A percentile compares a stretch with the other conserved stretches of the same genome.
Evolutionary conservation across 768 basidiomycete species (phyloP).

Genomic region (Cystoderma amianthinum): DNA sequence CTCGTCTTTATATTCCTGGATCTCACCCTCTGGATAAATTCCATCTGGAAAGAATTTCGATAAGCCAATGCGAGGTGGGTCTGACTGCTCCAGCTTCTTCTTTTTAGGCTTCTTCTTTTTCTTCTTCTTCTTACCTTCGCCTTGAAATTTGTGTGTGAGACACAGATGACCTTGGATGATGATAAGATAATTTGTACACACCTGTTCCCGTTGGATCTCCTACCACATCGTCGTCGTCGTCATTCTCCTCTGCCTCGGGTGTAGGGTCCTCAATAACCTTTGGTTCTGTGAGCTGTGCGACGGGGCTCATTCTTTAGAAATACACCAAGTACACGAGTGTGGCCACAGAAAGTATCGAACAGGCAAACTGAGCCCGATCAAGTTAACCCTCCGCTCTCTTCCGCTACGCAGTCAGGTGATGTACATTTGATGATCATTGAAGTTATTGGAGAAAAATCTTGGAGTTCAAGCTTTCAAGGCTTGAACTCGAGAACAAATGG

Average conservation of each 20-base stretch:
- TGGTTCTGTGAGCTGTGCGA: not conserved
- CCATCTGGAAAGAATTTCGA: conserved; percentile 84
- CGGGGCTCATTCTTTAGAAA: not conserved
- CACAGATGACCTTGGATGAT: not conserved
- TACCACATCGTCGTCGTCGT: conserved; percentile 9
- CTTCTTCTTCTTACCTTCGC: conserved; percentile 74
- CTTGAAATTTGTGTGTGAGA: conserved; percentile 15
- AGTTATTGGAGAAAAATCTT: too few relatives aligned
- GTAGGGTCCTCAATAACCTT: not conserved
- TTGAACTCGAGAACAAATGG: too few relatives aligned
- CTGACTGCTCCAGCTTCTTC: conserved; percentile 80
- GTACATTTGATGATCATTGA: not conserved
- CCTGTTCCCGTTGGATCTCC: conserved; percentile 11
- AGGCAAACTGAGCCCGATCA: not conserved
- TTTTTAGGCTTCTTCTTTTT: conserved; percentile 94
- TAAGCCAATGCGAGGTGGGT: conserved; percentile 85
- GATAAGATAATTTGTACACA: conserved; percentile 3
- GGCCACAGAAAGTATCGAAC: not conserved
- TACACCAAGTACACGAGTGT: not conserved
- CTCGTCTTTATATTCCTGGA: conserved; percentile 90
- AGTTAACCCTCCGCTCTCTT: not conserved
- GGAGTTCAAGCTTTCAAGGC: too few relatives aligned
- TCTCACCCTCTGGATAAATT: conserved; percentile 87
- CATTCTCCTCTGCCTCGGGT: conserved; percentile 6
- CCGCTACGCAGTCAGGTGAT: not conserved